A percentile compares a stretch with the other conserved stretches of the same genome.
phyloP scores from a whole-genome alignment of 352 stramenopile genomes.

The Phytophthora cryptogea region DNA sequence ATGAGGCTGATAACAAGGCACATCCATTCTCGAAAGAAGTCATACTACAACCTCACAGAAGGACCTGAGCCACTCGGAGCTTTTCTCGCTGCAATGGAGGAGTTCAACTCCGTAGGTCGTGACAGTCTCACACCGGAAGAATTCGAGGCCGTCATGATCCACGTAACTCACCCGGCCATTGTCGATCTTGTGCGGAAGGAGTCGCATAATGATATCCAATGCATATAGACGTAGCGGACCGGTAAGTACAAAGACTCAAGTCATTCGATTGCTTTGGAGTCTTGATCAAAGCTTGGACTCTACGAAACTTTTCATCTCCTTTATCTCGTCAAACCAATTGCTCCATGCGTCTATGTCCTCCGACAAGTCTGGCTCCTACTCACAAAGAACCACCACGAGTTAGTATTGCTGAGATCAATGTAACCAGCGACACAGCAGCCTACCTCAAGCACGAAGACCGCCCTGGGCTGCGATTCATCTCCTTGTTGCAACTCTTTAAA shows the following conservation, averaged over 20 bases:
- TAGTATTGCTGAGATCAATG: neutral
- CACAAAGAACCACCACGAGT: slow-evolving; percentile 5
- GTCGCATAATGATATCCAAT: slow-evolving; percentile 56
- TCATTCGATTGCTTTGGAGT: neutral
- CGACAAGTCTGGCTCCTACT: slow-evolving; percentile 74
- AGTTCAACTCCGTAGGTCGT: slow-evolving; percentile 18
- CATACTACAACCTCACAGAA: neutral
- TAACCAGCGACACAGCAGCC: neutral
- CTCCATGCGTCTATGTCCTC: slow-evolving; percentile 82
- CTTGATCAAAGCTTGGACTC: slow-evolving; percentile 35
- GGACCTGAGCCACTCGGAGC: slow-evolving; percentile 6
- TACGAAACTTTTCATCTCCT: slow-evolving; percentile 62
- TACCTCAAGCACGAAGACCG: slow-evolving; percentile 76
- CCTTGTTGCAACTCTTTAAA: slow-evolving; percentile 68
- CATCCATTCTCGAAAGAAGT: slow-evolving; percentile 18
- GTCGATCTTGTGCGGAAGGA: slow-evolving; percentile 59
- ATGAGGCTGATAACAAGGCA: slow-evolving; percentile 56
- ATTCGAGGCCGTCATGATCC: slow-evolving; percentile 42
- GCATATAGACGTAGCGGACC: slow-evolving; percentile 38
- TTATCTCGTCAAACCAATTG: slow-evolving; percentile 79
- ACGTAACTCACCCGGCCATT: slow-evolving; percentile 38
- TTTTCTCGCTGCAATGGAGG: slow-evolving; percentile 30
- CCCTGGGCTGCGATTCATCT: slow-evolving; percentile 33
- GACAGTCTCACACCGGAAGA: slow-evolving; percentile 33
- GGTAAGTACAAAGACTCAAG: neutral